Base-by-base conservation (phyloP, 805 yeast species). In the Candida glaebosa region DNA sequence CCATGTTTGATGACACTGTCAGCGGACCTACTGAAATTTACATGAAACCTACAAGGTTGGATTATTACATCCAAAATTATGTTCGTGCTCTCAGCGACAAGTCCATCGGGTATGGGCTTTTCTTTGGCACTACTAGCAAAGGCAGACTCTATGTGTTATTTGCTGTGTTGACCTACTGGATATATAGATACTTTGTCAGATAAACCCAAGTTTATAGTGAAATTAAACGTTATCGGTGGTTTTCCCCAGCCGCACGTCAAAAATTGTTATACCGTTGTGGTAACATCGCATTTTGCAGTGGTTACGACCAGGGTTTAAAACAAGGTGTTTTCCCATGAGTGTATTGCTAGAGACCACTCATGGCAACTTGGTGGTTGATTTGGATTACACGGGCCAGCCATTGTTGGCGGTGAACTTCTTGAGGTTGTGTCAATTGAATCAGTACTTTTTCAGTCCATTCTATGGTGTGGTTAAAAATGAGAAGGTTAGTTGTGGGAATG, bases 381-480 rank as follows among this genome's bases (percentile, higher is more conserved):
- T 80, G 14, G 48, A 53, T 37, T 42, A 50, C 4, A 53, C 65
- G 6, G 50, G 54, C 5, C 62, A 69, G 3, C 74, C 74, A 1
- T 48, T 45, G 15, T 71, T 70, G 31, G 58, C 73, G 24, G 56
- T 51, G 40, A 76, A 76, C 51, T 81, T 81, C 52, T 43, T 81
- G 31, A 75, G 78, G 48, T 64, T 80, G 9, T 79, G 85, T 60
- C 67, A 73, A 51, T 48, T 65, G 30, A 70, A 75, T 42, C 75
- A 73, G 57, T 81, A 67, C 60, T 71, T 78, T 35, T 75, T 73
- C 49, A 57, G 73, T 14, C 79, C 81, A 4, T 71, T 81, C 40
- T 63, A 64, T 52, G 64, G 71, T 43, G 51, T 79, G 3, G 63
- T 63, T 32, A 59, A 56, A 38, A 71, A 71, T 47, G 60, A 53